These are phyloP conservation scores for Yarrowia sp. DNA, from an alignment of 805 yeast species.

Conservation along the genomic window DNA sequence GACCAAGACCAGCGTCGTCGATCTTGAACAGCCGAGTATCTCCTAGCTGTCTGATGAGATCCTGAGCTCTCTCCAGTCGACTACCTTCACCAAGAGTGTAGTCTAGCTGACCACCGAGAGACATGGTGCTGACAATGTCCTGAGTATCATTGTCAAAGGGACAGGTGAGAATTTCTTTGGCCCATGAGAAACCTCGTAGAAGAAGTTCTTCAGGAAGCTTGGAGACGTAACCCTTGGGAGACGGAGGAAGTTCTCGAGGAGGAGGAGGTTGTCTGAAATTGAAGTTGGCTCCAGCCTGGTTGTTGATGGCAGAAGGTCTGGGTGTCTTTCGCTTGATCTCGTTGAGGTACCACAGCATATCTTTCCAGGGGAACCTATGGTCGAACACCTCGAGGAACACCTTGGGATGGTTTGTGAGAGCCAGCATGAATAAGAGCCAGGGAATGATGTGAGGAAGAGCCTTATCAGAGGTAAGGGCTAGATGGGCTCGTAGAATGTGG, in stretches of 20 bases:
- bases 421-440: conserved; percentile 30
- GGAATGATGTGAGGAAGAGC: conserved; percentile 29
- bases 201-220: conserved; percentile 31
- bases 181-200: conserved; percentile 33
- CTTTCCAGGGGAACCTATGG: conserved; percentile 37
- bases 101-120: conserved; percentile 25
- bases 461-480: conserved; percentile 28
- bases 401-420: conserved; percentile 16
- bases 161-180: conserved; percentile 6
- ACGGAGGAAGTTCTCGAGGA: conserved; percentile 1
- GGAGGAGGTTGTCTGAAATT: conserved; percentile 3
- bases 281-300: neutral
- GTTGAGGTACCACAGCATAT: conserved; percentile 27
- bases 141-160: conserved; percentile 20
- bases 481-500: conserved; percentile 32
- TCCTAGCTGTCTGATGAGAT: conserved; percentile 10
- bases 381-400: conserved; percentile 19
- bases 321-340: neutral
- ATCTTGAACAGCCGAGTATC: conserved; percentile 4
- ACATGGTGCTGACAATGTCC: conserved; percentile 28
- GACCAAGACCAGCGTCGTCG: conserved; percentile 6
- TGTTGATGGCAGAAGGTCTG: neutral
- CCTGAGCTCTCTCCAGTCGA: conserved; percentile 24
- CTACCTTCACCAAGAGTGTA: conserved; percentile 19
- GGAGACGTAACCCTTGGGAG: conserved; percentile 15